These are phyloP conservation scores for Acrodontium crateriforme DNA, from an alignment of 2,329 filamentous ascomycete species.

Conservation along the genomic window DNA sequence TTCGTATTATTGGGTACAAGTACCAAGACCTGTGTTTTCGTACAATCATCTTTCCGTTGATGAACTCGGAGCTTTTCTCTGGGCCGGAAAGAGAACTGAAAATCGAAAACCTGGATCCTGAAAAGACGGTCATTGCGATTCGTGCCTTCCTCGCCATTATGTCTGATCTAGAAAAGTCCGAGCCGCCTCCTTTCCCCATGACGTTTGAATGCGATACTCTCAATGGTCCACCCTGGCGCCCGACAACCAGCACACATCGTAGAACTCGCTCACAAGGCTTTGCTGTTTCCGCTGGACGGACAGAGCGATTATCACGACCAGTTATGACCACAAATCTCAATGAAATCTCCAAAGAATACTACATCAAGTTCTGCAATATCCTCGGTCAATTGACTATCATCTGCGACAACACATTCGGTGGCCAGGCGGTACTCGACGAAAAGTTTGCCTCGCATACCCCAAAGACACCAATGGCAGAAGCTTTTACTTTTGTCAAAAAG, in stretches of 20 bases:
- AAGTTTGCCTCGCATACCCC: slow-evolving; percentile 79
- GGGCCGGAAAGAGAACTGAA: slow-evolving; percentile 51
- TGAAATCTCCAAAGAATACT: slow-evolving; percentile 71
- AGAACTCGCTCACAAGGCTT: slow-evolving; percentile 23
- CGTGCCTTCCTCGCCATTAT: slow-evolving; percentile 87
- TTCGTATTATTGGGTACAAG: slow-evolving; percentile 87
- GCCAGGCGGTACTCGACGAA: slow-evolving; percentile 87
- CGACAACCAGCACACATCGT: slow-evolving; percentile 22
- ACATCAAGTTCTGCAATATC: slow-evolving; percentile 84
- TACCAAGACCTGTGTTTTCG: slow-evolving; percentile 88
- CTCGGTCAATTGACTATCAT: slow-evolving; percentile 90
- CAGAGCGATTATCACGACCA: slow-evolving; percentile 53
- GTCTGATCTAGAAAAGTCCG: slow-evolving; percentile 76
- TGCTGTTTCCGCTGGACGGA: slow-evolving; percentile 30
- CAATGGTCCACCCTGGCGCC: slow-evolving; percentile 24
- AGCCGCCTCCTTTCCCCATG: slow-evolving; percentile 73
- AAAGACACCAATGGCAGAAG: slow-evolving; percentile 89
- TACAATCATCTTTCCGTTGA: slow-evolving; percentile 82
- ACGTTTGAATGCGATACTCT: slow-evolving; percentile 39
- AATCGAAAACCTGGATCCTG: slow-evolving; percentile 87
- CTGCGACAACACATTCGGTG: slow-evolving; percentile 93
- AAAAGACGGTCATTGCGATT: slow-evolving; percentile 95
- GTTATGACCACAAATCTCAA: slow-evolving; percentile 50
- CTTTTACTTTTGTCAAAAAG: slow-evolving; percentile 75
- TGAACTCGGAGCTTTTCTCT: slow-evolving; percentile 81